Percentiles rank a stretch among this genome's conserved stretches.
These are phyloP conservation scores for Combretum micranthum DNA, from an alignment of 345 rosid species.

Conservation along the genomic window DNA sequence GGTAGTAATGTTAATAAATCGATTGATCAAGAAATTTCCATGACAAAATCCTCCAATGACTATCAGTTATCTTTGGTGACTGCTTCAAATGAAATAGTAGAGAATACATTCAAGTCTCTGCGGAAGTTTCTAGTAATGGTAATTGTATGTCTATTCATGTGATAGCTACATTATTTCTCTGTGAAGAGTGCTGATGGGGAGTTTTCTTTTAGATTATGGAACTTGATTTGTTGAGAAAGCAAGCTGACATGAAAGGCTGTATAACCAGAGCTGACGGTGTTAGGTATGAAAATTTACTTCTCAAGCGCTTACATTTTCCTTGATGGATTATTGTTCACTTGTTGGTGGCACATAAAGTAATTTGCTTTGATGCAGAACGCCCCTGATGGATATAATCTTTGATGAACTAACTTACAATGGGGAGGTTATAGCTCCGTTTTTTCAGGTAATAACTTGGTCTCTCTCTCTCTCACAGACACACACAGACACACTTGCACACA, in stretches of 20 bases:
- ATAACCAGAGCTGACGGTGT: constrained; percentile 68
- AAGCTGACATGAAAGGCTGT: constrained; percentile 49
- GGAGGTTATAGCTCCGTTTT: constrained; percentile 45
- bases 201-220: constrained; percentile 54
- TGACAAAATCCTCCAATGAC: constrained; percentile 20
- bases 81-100: constrained; percentile 44
- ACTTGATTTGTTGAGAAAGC: constrained; percentile 64
- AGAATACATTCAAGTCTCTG: constrained; percentile 37
- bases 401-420: constrained; percentile 62
- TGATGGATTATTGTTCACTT: too few relatives aligned
- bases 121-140: constrained; percentile 61
- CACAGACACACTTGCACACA: not conserved
- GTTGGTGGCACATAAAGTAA: not conserved
- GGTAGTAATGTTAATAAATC: constrained; percentile 10
- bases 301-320: not conserved
- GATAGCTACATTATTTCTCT: not conserved
- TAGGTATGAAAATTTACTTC: constrained; percentile 39
- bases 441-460: constrained; percentile 41
- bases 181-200: constrained; percentile 7
- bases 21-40: constrained; percentile 11
- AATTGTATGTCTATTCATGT: constrained; percentile 8
- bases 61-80: constrained; percentile 19
- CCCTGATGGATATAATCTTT: constrained; percentile 57
- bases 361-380: constrained; percentile 54
- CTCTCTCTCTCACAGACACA: not conserved